Base-by-base conservation (phyloP, 2,329 filamentous ascomycete genomes). In the Pyrenochaeta sp. region DNA sequence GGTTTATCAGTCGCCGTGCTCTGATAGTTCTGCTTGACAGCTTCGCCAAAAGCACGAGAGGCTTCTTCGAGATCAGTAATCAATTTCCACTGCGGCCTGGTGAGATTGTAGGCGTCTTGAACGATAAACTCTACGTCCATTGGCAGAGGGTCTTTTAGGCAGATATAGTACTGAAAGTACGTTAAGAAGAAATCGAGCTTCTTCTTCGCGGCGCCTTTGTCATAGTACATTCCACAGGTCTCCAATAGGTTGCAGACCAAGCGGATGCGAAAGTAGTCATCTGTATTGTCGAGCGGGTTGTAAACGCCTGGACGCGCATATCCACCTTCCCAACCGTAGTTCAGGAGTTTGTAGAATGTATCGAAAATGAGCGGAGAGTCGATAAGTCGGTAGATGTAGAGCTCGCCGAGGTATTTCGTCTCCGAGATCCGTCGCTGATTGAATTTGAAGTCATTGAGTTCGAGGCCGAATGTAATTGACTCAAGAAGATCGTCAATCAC, bases 61-160 rank as follows among this genome's bases (percentile, higher is more conserved):
- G 94, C 93, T 72, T 97, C 94, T 39, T 95, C 86, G 5, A 94
- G 71, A 53, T 87, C 88, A 4, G 84, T 81, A 14, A 89, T 85
- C 31, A 96, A 77, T 71, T 94, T 95, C 94, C 93, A 99, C 66
- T 96, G 89, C 4, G 94, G 93, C 32, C 94, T 83, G 9, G 91
- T 87, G 22, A 91, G 74, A 18, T 87, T 85, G 72, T 89, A 97
- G 0, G 89, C 92, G 68, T 99, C 94, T 68, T 96, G 92, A 6
- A 99, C 83, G 31, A 96, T 86, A 68, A 99, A 99, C 45, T 99
- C 94, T 32, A 97, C 89, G 55, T 99, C 94, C 90, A 99, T 95
- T 0, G 95, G 94, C 26, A 96, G 74, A 0, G 88, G 81, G 14
- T 93, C 85, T 72, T 99, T 99, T 14, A 89, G 91, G 62, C 88